Evolutionary conservation across 306 rosid genomes (phyloP), one percentile per base, ranked within the genome.

Genomic region (Medicago ruthenica): DNA sequence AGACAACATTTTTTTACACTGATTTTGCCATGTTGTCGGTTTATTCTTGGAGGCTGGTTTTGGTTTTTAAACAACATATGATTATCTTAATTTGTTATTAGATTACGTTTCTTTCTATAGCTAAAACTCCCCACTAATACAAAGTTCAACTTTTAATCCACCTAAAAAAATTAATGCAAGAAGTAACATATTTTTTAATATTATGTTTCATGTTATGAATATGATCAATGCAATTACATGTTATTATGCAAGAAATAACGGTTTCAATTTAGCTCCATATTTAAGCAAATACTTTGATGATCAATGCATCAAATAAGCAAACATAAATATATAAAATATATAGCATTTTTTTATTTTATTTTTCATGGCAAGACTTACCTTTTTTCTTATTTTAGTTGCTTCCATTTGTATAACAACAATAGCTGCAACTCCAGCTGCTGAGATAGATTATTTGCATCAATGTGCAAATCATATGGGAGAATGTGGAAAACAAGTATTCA

Each of bases 381-480:
- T 36, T 24, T 41, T 11, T 40, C 51, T 54, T 24, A 64, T 79
- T 17, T 63, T 71, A n/a, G 2, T 76, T 53, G 71, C 20, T 42
- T 41, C 12, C 20, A 40, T 69, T 4, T 6, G 45, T 14, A 18
- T 24, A 4, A 42, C 34, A n/a, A 64, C 73, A 67, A 9, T 27
- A n/a, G 22, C 68, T 18, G 4, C 4, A 13, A 2, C 1, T 10
- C n/a, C 7, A 14, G 5, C 12, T 16, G 0, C 13, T 0, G 31
- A 39, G 0, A 18, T 12, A 0, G 1, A 42, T 7, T 20, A 27
- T 37, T 5, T 58, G 4, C 2, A 3, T 17, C 1, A 70, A 48
- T 81, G 85, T 76, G 62, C 22, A 55, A 10, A 4, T 1, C 55
- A 10, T 6, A 67, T 67, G 18, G 71, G 71, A 67, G 20, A 12